Conservation (phyloP, 2,329 filamentous ascomycete species). For the Cryphonectria parasitica region DNA sequence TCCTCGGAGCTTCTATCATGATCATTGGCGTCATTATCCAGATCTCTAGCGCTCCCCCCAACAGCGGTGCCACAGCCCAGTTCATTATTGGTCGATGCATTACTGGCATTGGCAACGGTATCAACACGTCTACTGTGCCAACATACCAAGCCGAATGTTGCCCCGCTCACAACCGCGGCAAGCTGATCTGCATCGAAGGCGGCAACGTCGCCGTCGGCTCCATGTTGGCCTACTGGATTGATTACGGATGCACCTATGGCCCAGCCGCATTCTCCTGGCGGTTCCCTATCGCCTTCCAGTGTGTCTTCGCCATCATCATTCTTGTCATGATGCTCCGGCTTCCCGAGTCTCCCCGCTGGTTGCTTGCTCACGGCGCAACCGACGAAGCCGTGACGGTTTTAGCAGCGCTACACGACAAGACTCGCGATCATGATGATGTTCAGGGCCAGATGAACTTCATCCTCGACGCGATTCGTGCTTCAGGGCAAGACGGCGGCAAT, state of each 20-base stretch:
- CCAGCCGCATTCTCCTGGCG: conserved; percentile 43
- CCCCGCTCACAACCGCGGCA: conserved; percentile 58
- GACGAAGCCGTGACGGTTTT: conserved; percentile 57
- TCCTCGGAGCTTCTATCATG: conserved; percentile 56
- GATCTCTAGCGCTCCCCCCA: conserved; percentile 50
- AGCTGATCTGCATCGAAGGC: conserved; percentile 62
- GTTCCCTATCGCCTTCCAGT: conserved; percentile 47
- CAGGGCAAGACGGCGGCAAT: conserved; percentile 38
- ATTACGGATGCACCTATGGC: conserved; percentile 44
- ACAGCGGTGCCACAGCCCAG: conserved; percentile 50
- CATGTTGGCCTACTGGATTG: conserved; percentile 48
- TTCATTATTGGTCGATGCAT: conserved; percentile 54
- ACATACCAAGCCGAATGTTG: conserved; percentile 47
- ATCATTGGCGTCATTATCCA: conserved; percentile 61
- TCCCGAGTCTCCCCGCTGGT: conserved; percentile 60
- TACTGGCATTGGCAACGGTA: conserved; percentile 55
- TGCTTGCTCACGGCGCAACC: conserved; percentile 48
- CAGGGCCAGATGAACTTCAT: conserved; percentile 52
- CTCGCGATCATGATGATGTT: conserved; percentile 47
- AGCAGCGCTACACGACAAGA: conserved; percentile 57
- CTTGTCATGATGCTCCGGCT: conserved; percentile 45
- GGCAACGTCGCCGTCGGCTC: conserved; percentile 48
- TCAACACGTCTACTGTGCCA: conserved; percentile 52
- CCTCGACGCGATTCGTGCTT: conserved; percentile 38
- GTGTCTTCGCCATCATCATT: conserved; percentile 48